Base-by-base conservation (phyloP, 768 basidiomycete species). In the Hericium rajendrae region DNA sequence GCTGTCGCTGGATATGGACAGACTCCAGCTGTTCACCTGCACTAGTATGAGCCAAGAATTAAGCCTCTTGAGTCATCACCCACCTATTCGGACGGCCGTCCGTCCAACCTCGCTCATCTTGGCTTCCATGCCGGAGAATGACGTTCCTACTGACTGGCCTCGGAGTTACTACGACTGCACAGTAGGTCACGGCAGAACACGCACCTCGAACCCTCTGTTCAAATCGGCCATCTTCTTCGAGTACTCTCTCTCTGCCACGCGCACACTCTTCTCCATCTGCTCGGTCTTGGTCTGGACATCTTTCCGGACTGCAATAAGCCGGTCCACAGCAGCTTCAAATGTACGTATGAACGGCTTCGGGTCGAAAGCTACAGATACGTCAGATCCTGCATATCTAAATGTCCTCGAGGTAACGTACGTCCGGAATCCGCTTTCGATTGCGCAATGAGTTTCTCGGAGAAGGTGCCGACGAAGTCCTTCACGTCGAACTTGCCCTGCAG, bases 21-120 rank as follows among this genome's bases (percentile, higher is more conserved):
- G 88, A 89, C 71, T 99, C 95, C 46, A 99, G 80, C 70, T 98
- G 93, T 72, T 98, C 95, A 46, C 94, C 93, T 94, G 65, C 12
- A 11, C 6, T 3, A 16, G 53, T 0, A n/a, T 48, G 51, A 60
- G 52, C 64, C 32, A 32, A 2, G 1, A 8, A 32, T 32, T 10
- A 6, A 32, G 9, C 9, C 26, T 58, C 59, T 38, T 20, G 60
- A 28, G 15, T 32, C 4, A 28, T 20, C 37, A 59, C 81, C 62
- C 53, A 86, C 95, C 97, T 63, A 98, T 97, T 51, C 95, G 80
- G 50, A 97, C 86, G 13, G 97, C 93, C 13, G 94, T 94, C 55
- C 91, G 81, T 38, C 94, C 93, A 37, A 99, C 94, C 66, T 94
- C 87, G 56, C 85, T 91, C 77, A 98, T 92, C 65, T 86, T 84